Conservation (phyloP, 495 filamentous ascomycete genomes). For the Xylaria longipes region DNA sequence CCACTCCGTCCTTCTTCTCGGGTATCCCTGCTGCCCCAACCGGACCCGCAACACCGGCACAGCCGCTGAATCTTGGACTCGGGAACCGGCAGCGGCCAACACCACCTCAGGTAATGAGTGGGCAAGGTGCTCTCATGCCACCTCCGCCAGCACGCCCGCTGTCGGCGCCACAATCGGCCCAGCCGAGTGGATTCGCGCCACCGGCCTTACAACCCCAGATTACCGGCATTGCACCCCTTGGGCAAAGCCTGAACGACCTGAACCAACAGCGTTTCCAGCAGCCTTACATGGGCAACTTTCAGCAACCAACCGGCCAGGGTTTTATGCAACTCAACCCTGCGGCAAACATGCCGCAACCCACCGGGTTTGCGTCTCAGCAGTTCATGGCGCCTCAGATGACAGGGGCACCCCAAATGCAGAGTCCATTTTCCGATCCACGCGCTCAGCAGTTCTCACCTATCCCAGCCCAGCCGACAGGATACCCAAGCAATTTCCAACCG, state of each 20-base stretch:
- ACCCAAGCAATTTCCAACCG: constrained; percentile 57
- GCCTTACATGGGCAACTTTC: constrained; percentile 51
- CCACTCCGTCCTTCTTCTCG: constrained; percentile 57
- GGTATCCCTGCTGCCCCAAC: constrained; percentile 44
- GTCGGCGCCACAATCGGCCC: constrained; percentile 87
- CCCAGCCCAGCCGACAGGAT: constrained; percentile 72
- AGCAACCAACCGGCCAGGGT: constrained; percentile 50
- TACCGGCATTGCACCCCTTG: constrained; percentile 78
- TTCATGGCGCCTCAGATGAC: constrained; percentile 55
- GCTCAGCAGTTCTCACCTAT: constrained; percentile 66
- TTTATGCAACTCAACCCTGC: constrained; percentile 46
- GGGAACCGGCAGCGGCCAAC: constrained; percentile 73
- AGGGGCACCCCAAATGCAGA: constrained; percentile 43
- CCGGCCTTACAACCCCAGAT: constrained; percentile 84
- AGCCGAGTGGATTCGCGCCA: constrained; percentile 71
- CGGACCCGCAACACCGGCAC: constrained; percentile 31
- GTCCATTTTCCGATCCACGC: constrained; percentile 59
- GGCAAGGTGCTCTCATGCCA: constrained; percentile 67
- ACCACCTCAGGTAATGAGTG: constrained; percentile 66
- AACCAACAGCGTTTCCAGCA: constrained; percentile 71
- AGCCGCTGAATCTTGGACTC: constrained; percentile 49
- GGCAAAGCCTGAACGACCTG: constrained; percentile 77
- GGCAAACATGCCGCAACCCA: constrained; percentile 57
- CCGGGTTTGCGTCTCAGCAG: constrained; percentile 63
- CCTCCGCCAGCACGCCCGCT: constrained; percentile 83